Evolutionary conservation across 2,329 filamentous ascomycete genomes (phyloP).

Genomic region (Tolypocladium ovalisporum): DNA sequence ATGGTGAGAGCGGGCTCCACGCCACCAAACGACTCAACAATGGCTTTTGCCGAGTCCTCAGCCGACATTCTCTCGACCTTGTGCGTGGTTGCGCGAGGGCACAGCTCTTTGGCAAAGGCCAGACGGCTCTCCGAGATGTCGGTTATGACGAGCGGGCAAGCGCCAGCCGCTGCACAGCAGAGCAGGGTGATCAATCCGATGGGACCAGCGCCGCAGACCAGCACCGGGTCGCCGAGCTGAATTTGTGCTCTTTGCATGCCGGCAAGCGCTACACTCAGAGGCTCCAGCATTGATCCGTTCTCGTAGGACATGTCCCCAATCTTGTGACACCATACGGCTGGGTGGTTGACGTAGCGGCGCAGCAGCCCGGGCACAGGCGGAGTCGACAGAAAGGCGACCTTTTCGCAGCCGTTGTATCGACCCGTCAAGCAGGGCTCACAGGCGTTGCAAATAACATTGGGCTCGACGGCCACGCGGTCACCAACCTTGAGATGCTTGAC

Average conservation of each 20-base stretch:
- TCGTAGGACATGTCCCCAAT: slow-evolving; percentile 88
- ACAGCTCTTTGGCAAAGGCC: slow-evolving; percentile 73
- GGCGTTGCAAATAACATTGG: slow-evolving; percentile 81
- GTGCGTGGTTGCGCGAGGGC: slow-evolving; percentile 70
- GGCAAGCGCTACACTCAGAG: slow-evolving; percentile 78
- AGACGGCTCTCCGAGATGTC: slow-evolving; percentile 85
- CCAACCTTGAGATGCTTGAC: slow-evolving; percentile 70
- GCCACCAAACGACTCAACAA: slow-evolving; percentile 57
- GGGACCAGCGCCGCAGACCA: slow-evolving; percentile 87
- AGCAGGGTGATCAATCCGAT: slow-evolving; percentile 86
- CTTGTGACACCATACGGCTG: slow-evolving; percentile 91
- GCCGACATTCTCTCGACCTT: slow-evolving; percentile 57
- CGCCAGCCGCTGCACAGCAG: slow-evolving; percentile 76
- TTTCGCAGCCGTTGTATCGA: slow-evolving; percentile 89
- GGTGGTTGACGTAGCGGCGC: slow-evolving; percentile 89
- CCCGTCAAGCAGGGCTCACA: slow-evolving; percentile 89
- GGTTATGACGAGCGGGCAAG: slow-evolving; percentile 83
- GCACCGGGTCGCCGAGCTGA: slow-evolving; percentile 71
- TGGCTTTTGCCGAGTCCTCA: slow-evolving; percentile 63
- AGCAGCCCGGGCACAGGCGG: slow-evolving; percentile 81
- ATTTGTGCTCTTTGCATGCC: slow-evolving; percentile 76
- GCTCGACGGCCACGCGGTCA: slow-evolving; percentile 88
- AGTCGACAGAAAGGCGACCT: slow-evolving; percentile 78
- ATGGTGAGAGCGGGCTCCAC: slow-evolving; percentile 72
- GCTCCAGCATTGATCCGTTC: slow-evolving; percentile 83